phyloP scores from a whole-genome alignment of 2,329 filamentous ascomycete species.

The Metarhizium album region DNA sequence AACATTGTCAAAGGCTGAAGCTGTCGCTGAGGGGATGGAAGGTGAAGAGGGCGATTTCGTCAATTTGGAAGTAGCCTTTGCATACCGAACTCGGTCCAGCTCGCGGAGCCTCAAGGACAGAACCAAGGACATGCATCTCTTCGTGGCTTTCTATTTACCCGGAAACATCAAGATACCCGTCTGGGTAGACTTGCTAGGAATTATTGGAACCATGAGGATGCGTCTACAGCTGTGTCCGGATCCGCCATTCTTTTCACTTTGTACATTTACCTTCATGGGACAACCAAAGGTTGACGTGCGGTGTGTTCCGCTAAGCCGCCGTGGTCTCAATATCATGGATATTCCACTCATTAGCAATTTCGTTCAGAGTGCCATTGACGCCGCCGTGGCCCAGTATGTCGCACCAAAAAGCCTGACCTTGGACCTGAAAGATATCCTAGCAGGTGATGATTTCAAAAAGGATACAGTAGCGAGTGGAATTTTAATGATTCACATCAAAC shows the following conservation, averaged over 20 bases:
- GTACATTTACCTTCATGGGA: slow-evolving; percentile 63
- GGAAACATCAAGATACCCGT: slow-evolving; percentile 46
- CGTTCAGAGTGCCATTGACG: slow-evolving; percentile 63
- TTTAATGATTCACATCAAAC: slow-evolving; percentile 54
- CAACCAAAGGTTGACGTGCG: slow-evolving; percentile 63
- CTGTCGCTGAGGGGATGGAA: slow-evolving; percentile 50
- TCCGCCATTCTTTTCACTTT: slow-evolving; percentile 66
- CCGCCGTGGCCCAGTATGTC: slow-evolving; percentile 64
- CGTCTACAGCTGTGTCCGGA: slow-evolving; percentile 65
- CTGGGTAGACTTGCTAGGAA: slow-evolving; percentile 64
- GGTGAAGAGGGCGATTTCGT: slow-evolving; percentile 70
- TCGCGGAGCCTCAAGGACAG: slow-evolving; percentile 55
- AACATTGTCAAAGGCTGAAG: slow-evolving; percentile 20
- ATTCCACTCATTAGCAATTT: slow-evolving; percentile 65
- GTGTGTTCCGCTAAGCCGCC: slow-evolving; percentile 59
- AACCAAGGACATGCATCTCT: slow-evolving; percentile 56
- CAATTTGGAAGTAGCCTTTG: slow-evolving; percentile 65
- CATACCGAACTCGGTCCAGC: slow-evolving; percentile 55
- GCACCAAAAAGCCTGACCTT: slow-evolving; percentile 65
- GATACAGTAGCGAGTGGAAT: slow-evolving; percentile 56
- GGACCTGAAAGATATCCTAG: slow-evolving; percentile 66
- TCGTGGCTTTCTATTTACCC: slow-evolving; percentile 58
- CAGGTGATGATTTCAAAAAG: slow-evolving; percentile 71
- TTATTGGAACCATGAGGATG: slow-evolving; percentile 59
- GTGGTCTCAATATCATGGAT: slow-evolving; percentile 63